phyloP scores from a whole-genome alignment of 2,329 filamentous ascomycete species.

The Teratosphaeria nubilosa region DNA sequence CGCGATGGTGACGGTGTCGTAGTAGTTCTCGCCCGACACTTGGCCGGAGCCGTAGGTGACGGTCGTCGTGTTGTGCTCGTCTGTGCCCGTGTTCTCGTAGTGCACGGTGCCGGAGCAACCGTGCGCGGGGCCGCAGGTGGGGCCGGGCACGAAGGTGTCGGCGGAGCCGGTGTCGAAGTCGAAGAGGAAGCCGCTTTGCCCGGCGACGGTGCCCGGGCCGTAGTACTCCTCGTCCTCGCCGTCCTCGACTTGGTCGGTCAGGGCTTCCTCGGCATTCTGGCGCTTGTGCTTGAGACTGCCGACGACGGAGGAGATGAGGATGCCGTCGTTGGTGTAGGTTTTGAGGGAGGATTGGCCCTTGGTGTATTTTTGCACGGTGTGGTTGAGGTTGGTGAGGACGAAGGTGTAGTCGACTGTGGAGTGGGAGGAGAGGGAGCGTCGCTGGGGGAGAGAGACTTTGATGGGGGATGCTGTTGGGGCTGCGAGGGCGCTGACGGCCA shows the following conservation, averaged over 20 bases:
- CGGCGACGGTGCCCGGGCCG: constrained; percentile 2
- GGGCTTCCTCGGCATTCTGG: background rate
- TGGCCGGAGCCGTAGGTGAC: constrained; percentile 16
- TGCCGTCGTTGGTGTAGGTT: background rate
- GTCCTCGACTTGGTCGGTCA: background rate
- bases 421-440: background rate
- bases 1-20: constrained; percentile 15
- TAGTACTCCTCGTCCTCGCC: constrained; percentile 3
- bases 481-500: background rate
- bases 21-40: constrained; percentile 18
- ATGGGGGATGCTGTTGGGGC: background rate
- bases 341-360: background rate
- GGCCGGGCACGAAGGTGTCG: constrained; percentile 16
- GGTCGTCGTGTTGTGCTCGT: constrained; percentile 14
- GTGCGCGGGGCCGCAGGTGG: constrained; percentile 10
- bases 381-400: constrained; percentile 1
- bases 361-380: constrained; percentile 3
- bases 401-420: background rate
- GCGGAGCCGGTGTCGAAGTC: constrained; percentile 17
- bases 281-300: background rate
- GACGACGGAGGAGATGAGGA: background rate
- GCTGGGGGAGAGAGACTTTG: background rate
- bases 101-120: constrained; percentile 13
- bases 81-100: constrained; percentile 13
- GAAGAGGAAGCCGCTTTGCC: constrained; percentile 8